Base-by-base conservation (phyloP, 257 asterid species). In the Scutellaria barbata region DNA sequence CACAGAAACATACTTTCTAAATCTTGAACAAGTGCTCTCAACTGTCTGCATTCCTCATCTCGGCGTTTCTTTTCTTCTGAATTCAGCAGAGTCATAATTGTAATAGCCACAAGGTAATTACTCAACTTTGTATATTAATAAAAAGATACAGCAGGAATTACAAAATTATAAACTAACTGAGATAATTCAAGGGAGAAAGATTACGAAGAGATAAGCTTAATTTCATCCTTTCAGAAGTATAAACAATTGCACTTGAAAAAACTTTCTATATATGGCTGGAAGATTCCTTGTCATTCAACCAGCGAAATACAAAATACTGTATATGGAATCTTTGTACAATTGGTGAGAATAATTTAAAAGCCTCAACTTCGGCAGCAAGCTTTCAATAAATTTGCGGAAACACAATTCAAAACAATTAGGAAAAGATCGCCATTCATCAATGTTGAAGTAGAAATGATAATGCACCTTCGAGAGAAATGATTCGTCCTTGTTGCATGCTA, bases 11-110 rank as follows among this genome's bases (percentile, higher is more conserved):
- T 87, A 92, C 98, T 83, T 83, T 92, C 85, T 18, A 92, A 90
- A 79, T 87, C 97, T 78, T 92, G 95, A 81, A 92, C 95, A 74
- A 92, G 98, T 37, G 81, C 82, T 81, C 88, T 87, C 82, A 90
- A 79, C 69, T 87, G 96, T 66, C 81, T 68, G 79, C 98, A 92
- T 75, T 90, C 96, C 81, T 76, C 79, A 45, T 85, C 88, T 79
- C 78, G 88, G 8, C 85, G 95, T 77, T 82, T 87, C 83, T 59
- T 84, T 73, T 82, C 89, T 73, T 90, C 98, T 92, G 97, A 72
- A 82, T 79, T 59, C 71, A 76, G 71, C 76, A 79, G 17, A 59
- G 33, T 74, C 71, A 68, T 63, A 61, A 46, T 64, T 46, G 60
- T 65, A 59, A 50, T 47, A 74, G 68, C 48, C 69, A 57, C 40